Evolutionary conservation across 2,329 filamentous ascomycete species (phyloP).

Genomic region (Cercospora sp.): DNA sequence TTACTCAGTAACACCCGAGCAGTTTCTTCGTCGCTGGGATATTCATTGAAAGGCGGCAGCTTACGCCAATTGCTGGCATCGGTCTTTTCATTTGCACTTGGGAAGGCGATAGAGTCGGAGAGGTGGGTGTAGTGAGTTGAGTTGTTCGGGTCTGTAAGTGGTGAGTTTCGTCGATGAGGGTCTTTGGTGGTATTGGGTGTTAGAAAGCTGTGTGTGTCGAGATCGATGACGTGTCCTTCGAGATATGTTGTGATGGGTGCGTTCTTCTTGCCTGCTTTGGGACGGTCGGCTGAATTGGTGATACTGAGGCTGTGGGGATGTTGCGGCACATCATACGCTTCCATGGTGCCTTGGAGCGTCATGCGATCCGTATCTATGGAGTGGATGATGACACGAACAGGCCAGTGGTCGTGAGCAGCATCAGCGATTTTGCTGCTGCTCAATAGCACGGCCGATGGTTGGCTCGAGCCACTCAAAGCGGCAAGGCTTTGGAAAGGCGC

Average conservation of each 20-base stretch:
- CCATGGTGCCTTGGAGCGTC: slow-evolving; percentile 68
- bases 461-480: not conserved
- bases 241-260: slow-evolving; percentile 64
- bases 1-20: slow-evolving; percentile 47
- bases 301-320: slow-evolving; percentile 38
- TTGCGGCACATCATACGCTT: slow-evolving; percentile 66
- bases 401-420: slow-evolving; percentile 60
- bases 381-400: slow-evolving; percentile 66
- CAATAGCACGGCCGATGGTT: not conserved
- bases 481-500: slow-evolving; percentile 24
- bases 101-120: slow-evolving; percentile 44
- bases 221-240: slow-evolving; percentile 69
- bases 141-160: slow-evolving; percentile 22
- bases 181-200: slow-evolving; percentile 45
- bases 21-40: slow-evolving; percentile 27
- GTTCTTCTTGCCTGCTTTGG: slow-evolving; percentile 45
- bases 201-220: slow-evolving; percentile 52
- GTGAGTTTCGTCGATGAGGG: slow-evolving; percentile 19
- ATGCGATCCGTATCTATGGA: slow-evolving; percentile 60
- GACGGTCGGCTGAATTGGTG: slow-evolving; percentile 27
- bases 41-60: slow-evolving; percentile 46
- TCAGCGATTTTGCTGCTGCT: slow-evolving; percentile 23
- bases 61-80: slow-evolving; percentile 53
- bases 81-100: slow-evolving; percentile 44
- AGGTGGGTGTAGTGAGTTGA: slow-evolving; percentile 27